phyloP scores from a whole-genome alignment of 495 filamentous ascomycete genomes.

The Penicillium nucicola region DNA sequence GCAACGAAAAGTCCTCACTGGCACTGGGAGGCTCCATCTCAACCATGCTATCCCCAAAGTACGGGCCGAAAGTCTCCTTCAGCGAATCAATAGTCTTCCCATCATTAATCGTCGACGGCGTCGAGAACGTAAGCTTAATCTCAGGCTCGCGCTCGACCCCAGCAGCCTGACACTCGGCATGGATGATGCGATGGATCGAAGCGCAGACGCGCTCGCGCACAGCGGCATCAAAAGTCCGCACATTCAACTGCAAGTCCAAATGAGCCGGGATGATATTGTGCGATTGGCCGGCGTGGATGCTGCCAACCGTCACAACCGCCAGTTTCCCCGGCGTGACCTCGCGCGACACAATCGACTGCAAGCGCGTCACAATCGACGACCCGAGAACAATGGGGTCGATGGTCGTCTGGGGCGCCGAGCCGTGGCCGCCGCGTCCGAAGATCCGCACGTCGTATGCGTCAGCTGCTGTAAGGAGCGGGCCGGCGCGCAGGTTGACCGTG shows the following conservation, averaged over 20 bases:
- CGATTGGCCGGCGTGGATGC: slow-evolving; percentile 48
- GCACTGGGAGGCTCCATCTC: slow-evolving; percentile 26
- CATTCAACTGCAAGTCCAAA: slow-evolving; percentile 47
- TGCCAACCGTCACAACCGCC: slow-evolving; percentile 53
- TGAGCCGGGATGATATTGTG: slow-evolving; percentile 54
- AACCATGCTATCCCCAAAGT: slow-evolving; percentile 37
- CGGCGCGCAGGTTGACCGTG: slow-evolving; percentile 27
- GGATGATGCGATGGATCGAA: slow-evolving; percentile 50
- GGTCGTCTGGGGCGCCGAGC: slow-evolving; percentile 44
- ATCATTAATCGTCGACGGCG: slow-evolving; percentile 55
- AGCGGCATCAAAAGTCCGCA: slow-evolving; percentile 38
- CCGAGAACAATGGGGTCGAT: slow-evolving; percentile 60
- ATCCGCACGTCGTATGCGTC: slow-evolving; percentile 44
- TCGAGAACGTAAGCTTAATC: slow-evolving; percentile 31
- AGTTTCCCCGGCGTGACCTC: slow-evolving; percentile 49
- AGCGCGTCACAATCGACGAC: slow-evolving; percentile 43
- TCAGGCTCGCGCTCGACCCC: slow-evolving; percentile 36
- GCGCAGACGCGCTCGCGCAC: slow-evolving; percentile 40
- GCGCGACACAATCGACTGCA: slow-evolving; percentile 55
- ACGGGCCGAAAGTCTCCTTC: slow-evolving; percentile 35
- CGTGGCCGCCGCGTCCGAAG: slow-evolving; percentile 53
- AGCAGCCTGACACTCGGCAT: slow-evolving; percentile 50
- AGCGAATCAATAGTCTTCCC: slow-evolving; percentile 34
- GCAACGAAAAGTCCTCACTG: slow-evolving; percentile 56
- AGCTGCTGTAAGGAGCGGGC: slow-evolving; percentile 31